These are phyloP conservation scores for Didymella segeticola DNA, from an alignment of 2,329 filamentous ascomycete genomes.

Conservation along the genomic window DNA sequence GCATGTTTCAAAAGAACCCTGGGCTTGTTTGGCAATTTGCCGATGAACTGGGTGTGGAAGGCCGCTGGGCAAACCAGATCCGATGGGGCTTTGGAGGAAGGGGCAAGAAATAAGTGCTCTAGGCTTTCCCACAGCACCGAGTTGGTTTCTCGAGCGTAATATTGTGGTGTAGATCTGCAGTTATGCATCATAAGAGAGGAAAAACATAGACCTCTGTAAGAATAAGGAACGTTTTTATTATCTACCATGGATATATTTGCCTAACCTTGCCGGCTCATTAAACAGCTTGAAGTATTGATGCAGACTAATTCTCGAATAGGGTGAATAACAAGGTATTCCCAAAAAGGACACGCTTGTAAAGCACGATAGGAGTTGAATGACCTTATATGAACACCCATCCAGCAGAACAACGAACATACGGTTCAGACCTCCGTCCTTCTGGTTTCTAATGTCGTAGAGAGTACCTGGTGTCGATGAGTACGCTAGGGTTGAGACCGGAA, in stretches of 20 bases:
- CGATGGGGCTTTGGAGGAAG: constrained; percentile 64
- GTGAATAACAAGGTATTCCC: constrained; percentile 30
- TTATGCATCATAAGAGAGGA: not conserved
- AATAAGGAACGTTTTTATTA: not conserved
- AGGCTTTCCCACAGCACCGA: not conserved
- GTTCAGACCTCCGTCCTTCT: no score
- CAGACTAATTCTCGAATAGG: no score
- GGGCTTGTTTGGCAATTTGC: constrained; percentile 77
- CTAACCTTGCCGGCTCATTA: no score
- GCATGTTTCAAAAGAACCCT: constrained; percentile 83
- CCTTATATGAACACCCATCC: not conserved
- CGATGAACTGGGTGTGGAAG: constrained; percentile 72
- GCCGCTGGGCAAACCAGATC: constrained; percentile 76
- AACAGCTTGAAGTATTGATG: no score
- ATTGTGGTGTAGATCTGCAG: not conserved
- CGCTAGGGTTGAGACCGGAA: not conserved
- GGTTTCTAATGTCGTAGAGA: no score
- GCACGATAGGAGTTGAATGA: constrained; percentile 11
- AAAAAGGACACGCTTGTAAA: constrained; percentile 33
- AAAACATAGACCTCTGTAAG: not conserved
- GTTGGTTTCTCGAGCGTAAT: not conserved
- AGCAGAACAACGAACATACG: no score
- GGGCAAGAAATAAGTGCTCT: constrained; percentile 47
- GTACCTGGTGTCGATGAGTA: not conserved
- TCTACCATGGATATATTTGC: no score